phyloP scores from a whole-genome alignment of 2,329 filamentous ascomycete species.

The Stagonosporopsis chrysanthemi region DNA sequence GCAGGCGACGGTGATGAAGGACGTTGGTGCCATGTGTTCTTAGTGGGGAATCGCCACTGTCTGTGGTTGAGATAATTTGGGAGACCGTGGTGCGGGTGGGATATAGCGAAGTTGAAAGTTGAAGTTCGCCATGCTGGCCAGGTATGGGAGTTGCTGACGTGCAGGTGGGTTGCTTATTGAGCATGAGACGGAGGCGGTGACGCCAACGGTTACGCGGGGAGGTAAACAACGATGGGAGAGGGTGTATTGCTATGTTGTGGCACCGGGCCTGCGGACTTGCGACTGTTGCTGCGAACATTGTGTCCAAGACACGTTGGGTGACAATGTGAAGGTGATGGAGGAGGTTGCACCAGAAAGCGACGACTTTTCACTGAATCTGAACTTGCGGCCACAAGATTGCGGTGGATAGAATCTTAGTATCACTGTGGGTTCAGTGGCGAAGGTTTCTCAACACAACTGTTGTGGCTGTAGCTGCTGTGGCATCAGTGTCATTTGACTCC shows the following conservation, averaged over 20 bases:
- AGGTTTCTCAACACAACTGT: slow-evolving; percentile 68
- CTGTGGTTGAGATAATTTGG: not conserved
- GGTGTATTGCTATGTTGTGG: no score
- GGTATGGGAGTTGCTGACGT: slow-evolving; percentile 24
- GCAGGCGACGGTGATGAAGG: slow-evolving; percentile 18
- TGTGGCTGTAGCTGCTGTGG: slow-evolving; percentile 63
- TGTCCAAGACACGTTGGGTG: slow-evolving; percentile 55
- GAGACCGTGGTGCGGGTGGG: not conserved
- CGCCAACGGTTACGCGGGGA: not conserved
- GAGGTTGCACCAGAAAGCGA: no score
- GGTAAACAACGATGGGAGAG: no score
- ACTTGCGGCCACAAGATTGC: slow-evolving; percentile 47
- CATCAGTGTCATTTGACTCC: not conserved
- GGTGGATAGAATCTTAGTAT: slow-evolving; percentile 55
- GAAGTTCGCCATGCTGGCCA: slow-evolving; percentile 18
- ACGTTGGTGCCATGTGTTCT: slow-evolving; percentile 5
- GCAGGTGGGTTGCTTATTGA: slow-evolving; percentile 27
- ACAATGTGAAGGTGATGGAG: slow-evolving; percentile 54
- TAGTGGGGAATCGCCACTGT: not conserved
- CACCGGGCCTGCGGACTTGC: slow-evolving; percentile 28
- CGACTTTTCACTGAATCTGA: no score
- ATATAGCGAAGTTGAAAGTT: slow-evolving; percentile 15
- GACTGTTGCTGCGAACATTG: slow-evolving; percentile 63
- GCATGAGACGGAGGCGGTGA: not conserved
- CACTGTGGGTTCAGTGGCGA: slow-evolving; percentile 58